phyloP scores from a whole-genome alignment of 495 filamentous ascomycete species.

The Podospora pseudopauciseta region DNA sequence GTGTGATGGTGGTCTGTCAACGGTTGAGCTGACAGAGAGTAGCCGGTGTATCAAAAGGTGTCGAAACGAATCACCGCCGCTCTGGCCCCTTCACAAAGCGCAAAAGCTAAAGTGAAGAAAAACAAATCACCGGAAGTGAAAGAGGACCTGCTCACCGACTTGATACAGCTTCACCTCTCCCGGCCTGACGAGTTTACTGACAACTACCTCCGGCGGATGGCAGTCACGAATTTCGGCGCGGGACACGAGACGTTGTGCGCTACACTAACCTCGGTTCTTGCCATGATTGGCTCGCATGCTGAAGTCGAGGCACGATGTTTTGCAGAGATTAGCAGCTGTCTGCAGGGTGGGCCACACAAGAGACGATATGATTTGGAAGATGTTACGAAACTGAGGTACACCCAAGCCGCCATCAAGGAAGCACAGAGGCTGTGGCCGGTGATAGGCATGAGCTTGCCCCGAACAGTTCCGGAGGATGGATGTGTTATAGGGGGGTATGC shows the following conservation, averaged over 20 bases:
- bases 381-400: constrained; percentile 38
- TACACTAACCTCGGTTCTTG: constrained; percentile 38
- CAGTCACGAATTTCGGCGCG: constrained; percentile 47
- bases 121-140: not conserved
- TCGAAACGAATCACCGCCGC: constrained; percentile 26
- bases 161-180: constrained; percentile 36
- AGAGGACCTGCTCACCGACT: constrained; percentile 34
- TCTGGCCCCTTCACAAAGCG: not conserved
- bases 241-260: constrained; percentile 49
- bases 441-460: constrained; percentile 54
- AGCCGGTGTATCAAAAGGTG: constrained; percentile 31
- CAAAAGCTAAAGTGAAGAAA: not conserved
- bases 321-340: not conserved
- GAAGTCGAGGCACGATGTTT: constrained; percentile 17
- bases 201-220: constrained; percentile 41
- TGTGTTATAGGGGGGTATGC: constrained; percentile 46
- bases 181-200: constrained; percentile 35
- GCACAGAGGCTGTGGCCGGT: constrained; percentile 58
- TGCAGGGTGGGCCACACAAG: constrained; percentile 5
- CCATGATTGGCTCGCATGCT: constrained; percentile 32
- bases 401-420: constrained; percentile 61
- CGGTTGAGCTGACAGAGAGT: not conserved
- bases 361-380: constrained; percentile 27
- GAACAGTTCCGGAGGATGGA: constrained; percentile 51
- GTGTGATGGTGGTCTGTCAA: not conserved